These are phyloP conservation scores for Raddia guianensis DNA, from an alignment of 176 grass and related monocot genomes.

Conservation along the genomic window DNA sequence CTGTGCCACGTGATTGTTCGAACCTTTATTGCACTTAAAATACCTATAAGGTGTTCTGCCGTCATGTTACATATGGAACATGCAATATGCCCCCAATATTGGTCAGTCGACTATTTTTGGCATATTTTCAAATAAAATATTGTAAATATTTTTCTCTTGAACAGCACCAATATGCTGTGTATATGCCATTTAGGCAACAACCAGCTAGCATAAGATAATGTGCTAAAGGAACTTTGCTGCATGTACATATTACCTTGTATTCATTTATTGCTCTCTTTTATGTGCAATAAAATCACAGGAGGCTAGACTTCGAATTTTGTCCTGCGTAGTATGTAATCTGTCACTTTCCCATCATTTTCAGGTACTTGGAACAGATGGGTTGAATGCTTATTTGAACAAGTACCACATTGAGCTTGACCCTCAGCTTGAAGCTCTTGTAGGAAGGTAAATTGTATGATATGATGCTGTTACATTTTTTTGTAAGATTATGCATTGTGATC, in stretches of 20 bases:
- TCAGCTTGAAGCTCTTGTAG: slow-evolving; percentile 95
- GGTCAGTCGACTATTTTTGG: neutral
- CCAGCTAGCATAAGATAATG: neutral
- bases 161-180: neutral
- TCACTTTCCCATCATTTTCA: slow-evolving; percentile 41
- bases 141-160: neutral
- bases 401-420: slow-evolving; percentile 89
- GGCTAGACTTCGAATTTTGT: neutral
- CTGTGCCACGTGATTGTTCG: neutral
- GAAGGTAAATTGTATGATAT: slow-evolving; percentile 61
- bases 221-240: slow-evolving; percentile 7
- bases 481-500: slow-evolving; percentile 27
- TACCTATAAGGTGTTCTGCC: neutral
- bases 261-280: slow-evolving; percentile 12
- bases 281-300: neutral
- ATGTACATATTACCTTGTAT: slow-evolving; percentile 12
- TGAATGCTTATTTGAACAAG: slow-evolving; percentile 93
- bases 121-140: neutral
- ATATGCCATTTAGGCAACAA: slow-evolving; percentile 7
- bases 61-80: neutral
- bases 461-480: neutral
- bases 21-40: neutral
- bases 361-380: slow-evolving; percentile 87
- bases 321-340: slow-evolving; percentile 11
- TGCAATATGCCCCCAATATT: neutral